These are phyloP conservation scores for Malus hybrid DNA, from an alignment of 331 rosid genomes.

Conservation along the genomic window DNA sequence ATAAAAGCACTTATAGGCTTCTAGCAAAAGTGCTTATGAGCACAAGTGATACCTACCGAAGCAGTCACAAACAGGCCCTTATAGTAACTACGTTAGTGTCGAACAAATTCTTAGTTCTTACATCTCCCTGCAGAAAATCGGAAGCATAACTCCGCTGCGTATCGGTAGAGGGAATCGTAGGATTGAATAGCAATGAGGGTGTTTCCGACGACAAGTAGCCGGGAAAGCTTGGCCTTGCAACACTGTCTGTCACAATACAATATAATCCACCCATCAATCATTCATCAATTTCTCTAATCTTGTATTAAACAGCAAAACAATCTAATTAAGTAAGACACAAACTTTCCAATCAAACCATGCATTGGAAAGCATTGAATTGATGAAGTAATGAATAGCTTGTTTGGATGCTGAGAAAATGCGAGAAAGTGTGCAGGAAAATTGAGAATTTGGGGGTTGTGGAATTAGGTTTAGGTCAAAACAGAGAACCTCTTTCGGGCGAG, in stretches of 20 bases:
- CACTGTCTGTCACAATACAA: constrained; percentile 20
- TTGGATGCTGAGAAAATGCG: neutral
- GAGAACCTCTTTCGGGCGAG: constrained; percentile 28
- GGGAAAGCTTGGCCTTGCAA: constrained; percentile 33
- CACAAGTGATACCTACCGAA: no score
- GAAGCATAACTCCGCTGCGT: constrained; percentile 23
- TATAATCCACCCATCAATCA: no score
- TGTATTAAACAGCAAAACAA: constrained; percentile 2
- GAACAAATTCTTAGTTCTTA: constrained; percentile 11
- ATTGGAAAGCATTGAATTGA: neutral
- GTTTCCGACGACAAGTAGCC: constrained; percentile 44
- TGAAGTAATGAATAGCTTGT: neutral
- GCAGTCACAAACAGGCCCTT: no score
- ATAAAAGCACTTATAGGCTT: no score
- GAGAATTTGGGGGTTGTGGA: neutral
- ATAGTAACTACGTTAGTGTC: neutral
- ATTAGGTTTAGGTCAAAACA: neutral
- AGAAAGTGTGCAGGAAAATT: neutral
- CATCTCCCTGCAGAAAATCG: constrained; percentile 40
- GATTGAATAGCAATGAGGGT: constrained; percentile 27
- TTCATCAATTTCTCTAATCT: no score
- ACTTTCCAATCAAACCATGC: neutral
- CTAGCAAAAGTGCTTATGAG: no score
- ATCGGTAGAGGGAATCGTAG: constrained; percentile 19
- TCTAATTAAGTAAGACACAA: neutral